Conservation (phyloP, 164 flowering plant genomes). For the Umbilicus rupestris region DNA sequence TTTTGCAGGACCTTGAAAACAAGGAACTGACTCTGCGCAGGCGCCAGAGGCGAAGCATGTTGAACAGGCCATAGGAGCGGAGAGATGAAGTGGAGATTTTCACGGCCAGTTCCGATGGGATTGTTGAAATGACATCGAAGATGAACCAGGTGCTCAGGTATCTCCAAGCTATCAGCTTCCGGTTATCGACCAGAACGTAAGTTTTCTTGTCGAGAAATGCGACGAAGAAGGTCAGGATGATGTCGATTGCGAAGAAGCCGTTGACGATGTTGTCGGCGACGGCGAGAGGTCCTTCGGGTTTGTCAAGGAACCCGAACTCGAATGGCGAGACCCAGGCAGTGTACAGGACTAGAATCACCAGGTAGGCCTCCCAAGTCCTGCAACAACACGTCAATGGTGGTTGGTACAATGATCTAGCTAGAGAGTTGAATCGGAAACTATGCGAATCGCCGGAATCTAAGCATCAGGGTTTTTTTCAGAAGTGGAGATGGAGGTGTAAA, state of each 20-base stretch:
- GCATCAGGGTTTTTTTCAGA: too few relatives aligned
- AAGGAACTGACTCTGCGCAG: slow-evolving; percentile 80
- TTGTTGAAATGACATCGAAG: slow-evolving; percentile 73
- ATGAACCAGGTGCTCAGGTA: slow-evolving; percentile 58
- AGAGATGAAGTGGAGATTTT: slow-evolving; percentile 40
- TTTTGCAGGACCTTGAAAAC: slow-evolving; percentile 23
- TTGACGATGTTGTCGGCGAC: slow-evolving; percentile 73
- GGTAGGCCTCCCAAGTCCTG: slow-evolving; percentile 6
- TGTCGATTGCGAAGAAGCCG: slow-evolving; percentile 84
- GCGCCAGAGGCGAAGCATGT: slow-evolving; percentile 98
- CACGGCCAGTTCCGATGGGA: slow-evolving; percentile 61
- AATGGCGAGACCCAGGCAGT: slow-evolving; percentile 96
- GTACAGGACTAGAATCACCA: slow-evolving; percentile 10
- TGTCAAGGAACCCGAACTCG: slow-evolving; percentile 70
- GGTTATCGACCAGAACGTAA: slow-evolving; percentile 55
- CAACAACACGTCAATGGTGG: too few relatives aligned
- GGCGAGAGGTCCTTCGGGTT: slow-evolving; percentile 37
- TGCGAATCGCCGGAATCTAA: too few relatives aligned
- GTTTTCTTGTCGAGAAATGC: slow-evolving; percentile 67
- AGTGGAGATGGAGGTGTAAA: neutral
- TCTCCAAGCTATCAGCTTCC: slow-evolving; percentile 61
- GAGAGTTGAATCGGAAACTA: too few relatives aligned
- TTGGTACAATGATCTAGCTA: too few relatives aligned
- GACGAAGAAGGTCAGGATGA: slow-evolving; percentile 74
- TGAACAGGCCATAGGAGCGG: slow-evolving; percentile 55